Evolutionary conservation across 2,329 filamentous ascomycete genomes (phyloP).

Genomic region (Boeremia lycopersici): DNA sequence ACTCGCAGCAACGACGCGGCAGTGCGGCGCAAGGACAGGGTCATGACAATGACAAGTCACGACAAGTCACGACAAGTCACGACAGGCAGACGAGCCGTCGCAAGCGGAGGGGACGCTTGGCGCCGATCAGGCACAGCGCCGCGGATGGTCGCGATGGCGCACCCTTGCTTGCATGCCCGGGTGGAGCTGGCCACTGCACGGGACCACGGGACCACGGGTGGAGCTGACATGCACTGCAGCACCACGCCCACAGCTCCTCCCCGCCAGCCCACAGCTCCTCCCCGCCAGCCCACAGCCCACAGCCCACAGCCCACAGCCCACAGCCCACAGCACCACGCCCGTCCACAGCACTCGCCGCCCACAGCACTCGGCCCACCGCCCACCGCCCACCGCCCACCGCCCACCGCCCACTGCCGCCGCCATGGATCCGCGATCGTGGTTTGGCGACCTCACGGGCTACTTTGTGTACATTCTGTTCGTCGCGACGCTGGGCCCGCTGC

Average conservation of each 20-base stretch:
- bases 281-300: neutral
- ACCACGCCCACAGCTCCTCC: neutral
- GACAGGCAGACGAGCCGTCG: no score
- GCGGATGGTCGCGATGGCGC: slow-evolving; percentile 19
- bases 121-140: slow-evolving; percentile 17
- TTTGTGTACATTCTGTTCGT: slow-evolving; percentile 77
- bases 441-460: slow-evolving; percentile 69
- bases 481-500: slow-evolving; percentile 83
- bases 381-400: neutral
- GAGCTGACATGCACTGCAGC: no score
- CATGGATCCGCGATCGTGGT: slow-evolving; percentile 49
- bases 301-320: no score
- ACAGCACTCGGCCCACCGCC: no score
- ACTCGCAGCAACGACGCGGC: no score
- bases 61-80: no score
- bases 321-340: neutral
- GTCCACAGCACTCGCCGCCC: no score
- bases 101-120: no score
- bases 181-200: neutral
- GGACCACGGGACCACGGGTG: no score
- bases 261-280: neutral
- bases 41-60: no score
- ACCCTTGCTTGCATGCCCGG: neutral
- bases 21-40: no score
- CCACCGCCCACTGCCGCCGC: slow-evolving; percentile 17